Evolutionary conservation across 2,329 filamentous ascomycete genomes (phyloP).

Genomic region (Cercospora berteroae): DNA sequence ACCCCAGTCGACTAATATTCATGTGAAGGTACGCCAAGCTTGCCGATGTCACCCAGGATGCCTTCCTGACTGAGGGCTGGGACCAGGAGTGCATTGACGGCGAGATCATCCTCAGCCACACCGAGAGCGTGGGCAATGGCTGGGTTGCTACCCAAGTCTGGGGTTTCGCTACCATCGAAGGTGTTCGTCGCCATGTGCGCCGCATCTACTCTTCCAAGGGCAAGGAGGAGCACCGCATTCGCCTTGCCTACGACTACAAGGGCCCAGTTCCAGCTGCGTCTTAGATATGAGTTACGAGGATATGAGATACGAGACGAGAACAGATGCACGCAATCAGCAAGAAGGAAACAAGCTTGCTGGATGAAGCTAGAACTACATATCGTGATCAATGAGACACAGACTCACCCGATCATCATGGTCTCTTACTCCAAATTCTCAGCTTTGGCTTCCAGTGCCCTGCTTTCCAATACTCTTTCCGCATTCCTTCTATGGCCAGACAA

Average conservation of each 20-base stretch:
- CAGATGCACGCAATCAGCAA: background rate
- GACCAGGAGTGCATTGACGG: conserved; percentile 50
- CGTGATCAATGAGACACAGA: background rate
- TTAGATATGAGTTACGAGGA: conserved; percentile 7
- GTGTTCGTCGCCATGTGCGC: conserved; percentile 42
- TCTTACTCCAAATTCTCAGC: no score
- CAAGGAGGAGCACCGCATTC: conserved; percentile 40
- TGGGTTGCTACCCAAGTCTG: conserved; percentile 59
- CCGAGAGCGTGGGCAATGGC: conserved; percentile 47
- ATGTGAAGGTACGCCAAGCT: conserved; percentile 40
- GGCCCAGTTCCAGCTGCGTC: conserved; percentile 3
- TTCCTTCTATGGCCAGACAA: no score
- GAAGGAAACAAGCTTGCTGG: background rate
- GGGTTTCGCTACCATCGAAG: conserved; percentile 48
- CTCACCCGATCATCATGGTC: background rate
- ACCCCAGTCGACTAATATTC: background rate
- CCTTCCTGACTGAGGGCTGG: conserved; percentile 60
- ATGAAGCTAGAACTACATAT: background rate
- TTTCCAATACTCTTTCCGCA: no score
- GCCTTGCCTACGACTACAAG: conserved; percentile 46
- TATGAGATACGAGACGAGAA: background rate
- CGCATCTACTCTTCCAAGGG: conserved; percentile 41
- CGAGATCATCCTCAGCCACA: conserved; percentile 50
- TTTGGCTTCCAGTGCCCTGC: no score
- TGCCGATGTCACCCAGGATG: conserved; percentile 39